Evolutionary conservation across 306 rosid species (phyloP).

Genomic region (Herpetospermum pedunculosum): DNA sequence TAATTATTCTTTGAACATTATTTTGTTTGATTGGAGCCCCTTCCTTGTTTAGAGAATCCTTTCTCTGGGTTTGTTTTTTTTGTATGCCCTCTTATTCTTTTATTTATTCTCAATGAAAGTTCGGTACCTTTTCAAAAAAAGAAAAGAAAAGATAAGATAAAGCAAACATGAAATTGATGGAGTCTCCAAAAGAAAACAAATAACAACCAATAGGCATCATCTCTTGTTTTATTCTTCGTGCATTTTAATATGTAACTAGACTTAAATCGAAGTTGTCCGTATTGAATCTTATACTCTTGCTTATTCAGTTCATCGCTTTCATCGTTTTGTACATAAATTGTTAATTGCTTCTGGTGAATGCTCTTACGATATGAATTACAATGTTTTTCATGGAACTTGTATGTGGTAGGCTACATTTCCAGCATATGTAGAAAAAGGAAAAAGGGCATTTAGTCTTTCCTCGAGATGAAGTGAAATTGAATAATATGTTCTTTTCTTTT

Average conservation of each 20-base stretch:
- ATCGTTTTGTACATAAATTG: background rate
- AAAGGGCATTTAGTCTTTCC: background rate
- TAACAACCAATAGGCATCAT: background rate
- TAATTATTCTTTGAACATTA: too few species aligned
- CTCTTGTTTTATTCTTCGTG: background rate
- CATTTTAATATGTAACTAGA: background rate
- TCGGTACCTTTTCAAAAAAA: too few species aligned
- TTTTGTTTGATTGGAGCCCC: too few species aligned
- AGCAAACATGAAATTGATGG: background rate
- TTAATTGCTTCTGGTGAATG: background rate
- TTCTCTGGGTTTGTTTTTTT: too few species aligned
- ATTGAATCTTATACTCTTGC: background rate
- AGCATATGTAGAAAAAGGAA: background rate
- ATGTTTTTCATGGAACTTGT: background rate
- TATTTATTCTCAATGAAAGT: too few species aligned
- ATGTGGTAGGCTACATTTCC: background rate
- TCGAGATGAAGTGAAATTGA: background rate
- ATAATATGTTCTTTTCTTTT: background rate
- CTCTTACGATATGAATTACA: background rate
- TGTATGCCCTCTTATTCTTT: too few species aligned
- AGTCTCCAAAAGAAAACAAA: background rate
- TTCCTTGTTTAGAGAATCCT: too few species aligned
- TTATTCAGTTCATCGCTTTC: background rate
- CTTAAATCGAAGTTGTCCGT: background rate
- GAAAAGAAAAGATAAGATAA: too few species aligned